Conservation (phyloP, 2,329 filamentous ascomycete genomes). For the Ophiostoma perfectum region DNA sequence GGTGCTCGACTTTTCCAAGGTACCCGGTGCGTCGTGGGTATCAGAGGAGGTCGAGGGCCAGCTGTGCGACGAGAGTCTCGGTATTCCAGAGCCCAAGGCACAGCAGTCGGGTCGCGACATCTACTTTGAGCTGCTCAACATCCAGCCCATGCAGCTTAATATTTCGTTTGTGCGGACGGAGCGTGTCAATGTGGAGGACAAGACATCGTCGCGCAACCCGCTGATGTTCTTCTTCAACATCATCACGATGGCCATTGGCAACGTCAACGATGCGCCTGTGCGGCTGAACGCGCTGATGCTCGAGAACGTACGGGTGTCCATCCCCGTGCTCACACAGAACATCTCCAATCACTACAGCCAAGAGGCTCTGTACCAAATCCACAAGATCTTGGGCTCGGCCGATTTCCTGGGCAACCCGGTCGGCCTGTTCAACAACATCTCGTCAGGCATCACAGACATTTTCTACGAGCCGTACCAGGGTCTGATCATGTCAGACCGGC, state of each 20-base stretch:
- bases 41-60: conserved; percentile 71
- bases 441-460: conserved; percentile 92
- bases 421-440: conserved; percentile 95
- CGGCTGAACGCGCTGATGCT: conserved; percentile 89
- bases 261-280: conserved; percentile 95
- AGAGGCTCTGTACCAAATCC: conserved; percentile 90
- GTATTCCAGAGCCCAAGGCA: conserved; percentile 85
- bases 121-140: conserved; percentile 94
- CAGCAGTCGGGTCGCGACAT: conserved; percentile 85
- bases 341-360: conserved; percentile 94
- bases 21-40: conserved; percentile 83
- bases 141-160: conserved; percentile 97
- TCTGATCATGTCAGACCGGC: conserved; percentile 89
- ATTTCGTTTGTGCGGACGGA: conserved; percentile 96
- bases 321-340: conserved; percentile 75
- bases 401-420: conserved; percentile 98
- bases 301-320: conserved; percentile 89
- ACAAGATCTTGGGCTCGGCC: conserved; percentile 93
- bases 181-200: conserved; percentile 92
- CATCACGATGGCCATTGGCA: conserved; percentile 98
- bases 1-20: conserved; percentile 87
- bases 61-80: conserved; percentile 82
- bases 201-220: conserved; percentile 82
- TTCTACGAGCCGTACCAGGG: conserved; percentile 99
- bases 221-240: conserved; percentile 99